Evolutionary conservation across 305 asterid species (phyloP), one percentile per base, ranked within the genome.

Genomic region (Solanum hybrid): DNA sequence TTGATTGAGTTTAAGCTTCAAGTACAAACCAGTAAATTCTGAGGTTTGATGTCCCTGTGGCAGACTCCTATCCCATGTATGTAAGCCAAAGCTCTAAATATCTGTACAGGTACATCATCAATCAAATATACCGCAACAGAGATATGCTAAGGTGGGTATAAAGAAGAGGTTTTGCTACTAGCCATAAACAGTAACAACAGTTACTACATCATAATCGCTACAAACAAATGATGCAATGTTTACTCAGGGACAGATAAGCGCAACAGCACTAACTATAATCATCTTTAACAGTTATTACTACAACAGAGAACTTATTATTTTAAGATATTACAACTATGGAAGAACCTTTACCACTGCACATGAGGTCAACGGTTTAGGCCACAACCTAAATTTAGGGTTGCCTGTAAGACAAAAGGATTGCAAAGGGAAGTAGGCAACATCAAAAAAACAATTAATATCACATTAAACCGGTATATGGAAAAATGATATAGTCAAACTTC

Each of bases 21-120:
- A 87, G 89, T 11, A 64, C 96, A 87, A 90, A 96, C 98, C 98
- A 96, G 92, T 87, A 96, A 94, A 90, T 96, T 96, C 90, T 96
- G 98, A 79, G 99, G 99, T 91, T 95, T 95, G 93, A 96, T 95
- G 91, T 96, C 97, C 93, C 99, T 93, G 94, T 95, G 99, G 90
- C 98, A 95, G 87, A 96, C 97, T 86, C 98, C 97, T 42, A 94
- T 93, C 56, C 98, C 98, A 90, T 95, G 98, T 84, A 95, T 95
- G 90, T 95, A 96, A 38, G 99, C 98, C 95, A 96, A 91, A 73
- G 99, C 95, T 93, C 98, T 93, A 89, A 95, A 96, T 79, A 96
- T 95, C 98, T 96, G 98, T 31, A 64, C 51, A 78, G 60, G 85
- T 37, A 36, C 34, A 24, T 37, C 84, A 40, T 79, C 86, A 79